Percentiles rank a stretch among this genome's conserved stretches.
phyloP scores from a whole-genome alignment of 345 rosid genomes.

The Microcos paniculata region DNA sequence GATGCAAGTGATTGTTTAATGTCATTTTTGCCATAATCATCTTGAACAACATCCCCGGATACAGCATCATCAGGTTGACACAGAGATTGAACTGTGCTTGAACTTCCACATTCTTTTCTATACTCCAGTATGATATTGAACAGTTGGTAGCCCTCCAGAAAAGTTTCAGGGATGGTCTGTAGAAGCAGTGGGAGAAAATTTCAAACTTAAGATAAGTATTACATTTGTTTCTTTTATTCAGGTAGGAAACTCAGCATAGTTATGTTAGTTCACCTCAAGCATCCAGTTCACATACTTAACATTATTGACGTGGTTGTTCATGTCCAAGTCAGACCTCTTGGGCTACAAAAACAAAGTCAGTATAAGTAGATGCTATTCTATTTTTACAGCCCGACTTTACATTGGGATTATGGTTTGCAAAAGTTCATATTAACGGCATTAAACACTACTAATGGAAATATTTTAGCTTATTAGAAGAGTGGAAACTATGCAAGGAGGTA shows the following conservation, averaged over 20 bases:
- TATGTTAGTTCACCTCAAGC: constrained; percentile 51
- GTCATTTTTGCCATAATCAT: not conserved
- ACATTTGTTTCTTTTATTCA: not conserved
- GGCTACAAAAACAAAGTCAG: constrained; percentile 30
- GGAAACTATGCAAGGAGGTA: not conserved
- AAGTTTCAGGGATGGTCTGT: not conserved
- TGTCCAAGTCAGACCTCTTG: constrained; percentile 52
- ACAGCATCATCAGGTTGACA: not conserved
- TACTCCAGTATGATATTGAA: not conserved
- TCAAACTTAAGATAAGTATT: not conserved
- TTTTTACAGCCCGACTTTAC: not conserved
- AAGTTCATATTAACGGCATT: not conserved
- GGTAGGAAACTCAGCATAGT: not conserved
- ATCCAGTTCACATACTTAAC: constrained; percentile 71
- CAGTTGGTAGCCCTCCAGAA: not conserved
- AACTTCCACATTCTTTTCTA: not conserved
- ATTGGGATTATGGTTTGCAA: not conserved
- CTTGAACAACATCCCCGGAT: not conserved
- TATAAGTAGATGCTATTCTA: not conserved
- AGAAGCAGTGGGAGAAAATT: not conserved
- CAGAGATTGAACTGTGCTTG: not conserved
- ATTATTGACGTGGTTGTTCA: constrained; percentile 76
- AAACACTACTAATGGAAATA: not conserved
- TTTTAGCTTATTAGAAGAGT: not conserved
- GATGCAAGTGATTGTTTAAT: not conserved